Evolutionary conservation across 352 stramenopile species (phyloP), one percentile per base, ranked within the genome.

Genomic region (Pythium scleroteichum): DNA sequence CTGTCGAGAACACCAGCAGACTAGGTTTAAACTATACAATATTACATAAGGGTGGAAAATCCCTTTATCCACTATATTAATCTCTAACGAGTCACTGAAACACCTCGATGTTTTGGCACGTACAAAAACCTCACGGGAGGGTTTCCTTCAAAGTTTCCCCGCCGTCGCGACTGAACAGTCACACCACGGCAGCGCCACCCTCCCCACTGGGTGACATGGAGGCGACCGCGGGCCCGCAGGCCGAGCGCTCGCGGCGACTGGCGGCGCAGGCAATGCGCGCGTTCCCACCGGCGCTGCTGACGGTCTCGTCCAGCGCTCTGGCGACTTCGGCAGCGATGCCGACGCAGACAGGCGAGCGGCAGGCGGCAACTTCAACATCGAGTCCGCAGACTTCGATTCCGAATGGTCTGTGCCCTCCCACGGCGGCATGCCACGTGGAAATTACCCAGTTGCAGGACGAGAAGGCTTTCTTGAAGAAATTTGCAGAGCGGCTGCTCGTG

Each of bases 401-500:
- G 13, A 50, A 48, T 29, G 42, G 45, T 0, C 23, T 65, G 39
- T 78, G 71, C n/a, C 48, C 59, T 0, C 59, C 64, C 4, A 35
- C 59, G 0, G 52, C 62, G 0, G 44, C 49, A 1, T 85, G 78
- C 40, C 73, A 74, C 33, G 38, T 84, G 19, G 66, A 87, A 41
- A 66, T 78, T 38, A 64, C 77, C 17, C 56, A 75, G 35, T 63
- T 90, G 14, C 46, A 66, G 8, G 77, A 90, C 16, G 84, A 94
- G 50, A 80, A 88, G 39, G 62, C 72, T 22, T 92, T 92, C 57
- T 47, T 94, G 10, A 69, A 71, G 14, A 73, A 72, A 20, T 94
- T 92, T 27, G 75, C 88, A 5, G 79, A 90, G 68, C 72, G 82
- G 9, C 47, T 92, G 22, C 53, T 94, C 27, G 71, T 80, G 19